Base-by-base conservation (phyloP, 345 rosid species). In the Pistacia vera region DNA sequence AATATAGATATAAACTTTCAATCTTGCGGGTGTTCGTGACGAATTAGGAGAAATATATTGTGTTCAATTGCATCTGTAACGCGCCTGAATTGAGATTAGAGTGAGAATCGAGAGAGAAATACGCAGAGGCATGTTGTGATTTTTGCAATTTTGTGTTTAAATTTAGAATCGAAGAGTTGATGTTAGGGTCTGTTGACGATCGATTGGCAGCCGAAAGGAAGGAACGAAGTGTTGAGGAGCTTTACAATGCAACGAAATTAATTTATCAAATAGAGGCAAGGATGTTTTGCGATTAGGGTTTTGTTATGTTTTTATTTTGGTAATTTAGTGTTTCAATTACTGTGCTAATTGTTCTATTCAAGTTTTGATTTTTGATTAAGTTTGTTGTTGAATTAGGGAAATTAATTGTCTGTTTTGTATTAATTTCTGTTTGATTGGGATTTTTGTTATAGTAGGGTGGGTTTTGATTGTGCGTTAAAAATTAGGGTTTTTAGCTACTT, bases 201-300 rank as follows among this genome's bases (percentile, higher is more conserved):
- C 80, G 81, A 58, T 18, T 77, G 80, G 83, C 75, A 78, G 84
- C 81, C 67, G 67, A 84, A 80, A 62, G 68, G 79, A 78, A 73
- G 82, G 79, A 80, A 69, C 63, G 80, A 81, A 59, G 68, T 71
- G 79, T 88, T 72, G 73, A 69, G 14, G 80, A 81, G 78, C 73
- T 81, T 17, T 83, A 63, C 73, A 78, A 85, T 81, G 85, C 77
- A 68, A 44, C 84, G 80, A 74, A 63, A 55, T 55, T 86, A 80
- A 79, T 87, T 82, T 73, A 13, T 63, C 78, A 61, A 78, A 84
- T 85, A 30, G 85, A 92, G 90, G 87, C 86, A 88, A 77, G 90
- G 73, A 78, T 69, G 63, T 58, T 81, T 75, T 78, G 72, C 71
- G 54, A 77, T 77, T 82, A 75, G 84, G 86, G 81, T 78, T 78